phyloP scores from a whole-genome alignment of 179 eudicot genomes.

The Beta lomatogona region DNA sequence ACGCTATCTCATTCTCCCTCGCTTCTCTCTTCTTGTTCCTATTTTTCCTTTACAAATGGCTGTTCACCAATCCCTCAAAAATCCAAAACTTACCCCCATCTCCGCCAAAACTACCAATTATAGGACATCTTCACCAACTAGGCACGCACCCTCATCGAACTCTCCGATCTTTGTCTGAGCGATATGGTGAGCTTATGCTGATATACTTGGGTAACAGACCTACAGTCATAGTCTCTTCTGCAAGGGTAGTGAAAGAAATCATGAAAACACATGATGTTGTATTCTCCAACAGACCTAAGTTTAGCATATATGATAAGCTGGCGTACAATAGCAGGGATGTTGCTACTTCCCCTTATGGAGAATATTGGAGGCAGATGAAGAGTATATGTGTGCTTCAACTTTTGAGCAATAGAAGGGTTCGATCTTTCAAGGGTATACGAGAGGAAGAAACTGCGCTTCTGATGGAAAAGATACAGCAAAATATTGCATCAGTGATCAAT shows the following conservation, averaged over 20 bases:
- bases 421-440: not conserved
- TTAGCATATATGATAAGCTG: not conserved
- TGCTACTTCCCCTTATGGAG: not conserved
- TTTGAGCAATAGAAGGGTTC: conserved; percentile 8
- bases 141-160: conserved; percentile 6
- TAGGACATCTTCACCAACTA: conserved; percentile 10
- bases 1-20: not conserved
- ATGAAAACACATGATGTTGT: conserved; percentile 10
- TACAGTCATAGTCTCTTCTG: conserved; percentile 3
- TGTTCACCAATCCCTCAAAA: not conserved
- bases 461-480: not conserved
- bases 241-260: not conserved
- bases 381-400: conserved; percentile 12
- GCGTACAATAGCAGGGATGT: conserved; percentile 5
- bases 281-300: conserved; percentile 11
- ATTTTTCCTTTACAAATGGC: not conserved
- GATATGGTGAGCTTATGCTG: conserved; percentile 1
- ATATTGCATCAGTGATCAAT: not conserved
- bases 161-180: not conserved
- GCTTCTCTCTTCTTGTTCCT: not conserved
- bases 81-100: conserved; percentile 2
- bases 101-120: conserved; percentile 6
- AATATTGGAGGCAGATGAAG: conserved; percentile 13
- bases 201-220: conserved; percentile 8
- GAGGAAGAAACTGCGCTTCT: conserved; percentile 1